phyloP scores from a whole-genome alignment of 305 asterid genomes.

The Fraxinus nigra region DNA sequence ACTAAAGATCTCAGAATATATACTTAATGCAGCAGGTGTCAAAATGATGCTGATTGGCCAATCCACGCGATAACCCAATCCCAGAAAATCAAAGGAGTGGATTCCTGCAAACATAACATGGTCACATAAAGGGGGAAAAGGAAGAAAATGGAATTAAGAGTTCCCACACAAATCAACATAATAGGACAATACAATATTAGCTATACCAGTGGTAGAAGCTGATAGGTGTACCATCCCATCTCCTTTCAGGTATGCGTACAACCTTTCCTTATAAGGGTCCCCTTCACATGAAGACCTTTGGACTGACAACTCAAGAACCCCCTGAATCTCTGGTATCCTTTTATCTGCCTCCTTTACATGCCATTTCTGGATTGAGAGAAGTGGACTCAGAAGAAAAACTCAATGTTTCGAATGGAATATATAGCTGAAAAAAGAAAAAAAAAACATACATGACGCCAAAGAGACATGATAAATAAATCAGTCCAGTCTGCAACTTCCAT shows the following conservation, averaged over 20 bases:
- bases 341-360: slow-evolving; percentile 68
- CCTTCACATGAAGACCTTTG: slow-evolving; percentile 98
- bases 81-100: slow-evolving; percentile 76
- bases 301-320: slow-evolving; percentile 81
- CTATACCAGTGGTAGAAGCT: slow-evolving; percentile 59
- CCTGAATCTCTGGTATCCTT: slow-evolving; percentile 88
- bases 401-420: slow-evolving; percentile 22
- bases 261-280: slow-evolving; percentile 70
- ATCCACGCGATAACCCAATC: slow-evolving; percentile 89
- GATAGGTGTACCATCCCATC: slow-evolving; percentile 41
- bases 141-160: slow-evolving; percentile 21
- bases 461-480: slow-evolving; percentile 85
- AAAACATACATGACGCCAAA: slow-evolving; percentile 66
- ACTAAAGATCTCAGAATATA: slow-evolving; percentile 78
- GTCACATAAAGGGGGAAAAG: slow-evolving; percentile 20
- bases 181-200: slow-evolving; percentile 18
- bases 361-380: slow-evolving; percentile 73
- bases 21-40: slow-evolving; percentile 71
- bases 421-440: slow-evolving; percentile 10
- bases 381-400: slow-evolving; percentile 32
- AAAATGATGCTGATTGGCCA: slow-evolving; percentile 91
- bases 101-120: slow-evolving; percentile 53
- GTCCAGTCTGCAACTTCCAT: slow-evolving; percentile 99
- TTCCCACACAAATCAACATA: slow-evolving; percentile 9
- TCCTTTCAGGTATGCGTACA: slow-evolving; percentile 69